A percentile compares a stretch with the other conserved stretches of the same genome.
These are phyloP conservation scores for Angophora floribunda DNA, from an alignment of 345 rosid species.

Conservation along the genomic window DNA sequence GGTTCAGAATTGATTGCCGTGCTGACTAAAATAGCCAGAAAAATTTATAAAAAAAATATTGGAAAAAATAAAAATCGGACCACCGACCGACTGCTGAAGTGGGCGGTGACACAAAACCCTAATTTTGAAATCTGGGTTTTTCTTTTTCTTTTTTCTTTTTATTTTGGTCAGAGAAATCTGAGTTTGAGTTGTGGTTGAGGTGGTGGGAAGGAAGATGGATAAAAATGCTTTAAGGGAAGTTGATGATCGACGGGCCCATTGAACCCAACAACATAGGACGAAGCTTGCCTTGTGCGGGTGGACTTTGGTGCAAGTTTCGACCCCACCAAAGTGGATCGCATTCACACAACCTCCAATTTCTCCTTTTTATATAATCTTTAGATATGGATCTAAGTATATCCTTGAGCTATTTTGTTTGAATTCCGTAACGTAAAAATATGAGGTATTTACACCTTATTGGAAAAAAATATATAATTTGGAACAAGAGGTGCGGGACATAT, in stretches of 20 bases:
- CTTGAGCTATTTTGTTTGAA: no score
- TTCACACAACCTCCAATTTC: background rate
- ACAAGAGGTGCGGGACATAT: no score
- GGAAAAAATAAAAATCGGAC: background rate
- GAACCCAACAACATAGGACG: background rate
- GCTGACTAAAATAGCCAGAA: background rate
- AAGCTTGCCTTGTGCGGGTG: background rate
- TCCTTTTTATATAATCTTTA: background rate
- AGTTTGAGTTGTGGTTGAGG: background rate
- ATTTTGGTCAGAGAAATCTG: background rate
- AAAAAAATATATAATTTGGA: no score
- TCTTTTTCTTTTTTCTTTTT: no score
- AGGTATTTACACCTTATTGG: no score
- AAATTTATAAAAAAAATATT: fast-evolving
- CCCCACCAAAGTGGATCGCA: background rate
- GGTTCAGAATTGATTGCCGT: background rate
- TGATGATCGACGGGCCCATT: background rate
- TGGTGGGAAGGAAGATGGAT: background rate
- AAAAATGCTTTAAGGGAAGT: background rate
- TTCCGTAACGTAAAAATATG: no score
- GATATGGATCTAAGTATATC: no score
- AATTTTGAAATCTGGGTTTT: background rate
- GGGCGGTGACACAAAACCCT: background rate
- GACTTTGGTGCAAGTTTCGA: background rate
- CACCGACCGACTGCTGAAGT: background rate